Evolutionary conservation across 495 filamentous ascomycete species (phyloP), one percentile per base, ranked within the genome.

Genomic region (Lichina pygmaea): DNA sequence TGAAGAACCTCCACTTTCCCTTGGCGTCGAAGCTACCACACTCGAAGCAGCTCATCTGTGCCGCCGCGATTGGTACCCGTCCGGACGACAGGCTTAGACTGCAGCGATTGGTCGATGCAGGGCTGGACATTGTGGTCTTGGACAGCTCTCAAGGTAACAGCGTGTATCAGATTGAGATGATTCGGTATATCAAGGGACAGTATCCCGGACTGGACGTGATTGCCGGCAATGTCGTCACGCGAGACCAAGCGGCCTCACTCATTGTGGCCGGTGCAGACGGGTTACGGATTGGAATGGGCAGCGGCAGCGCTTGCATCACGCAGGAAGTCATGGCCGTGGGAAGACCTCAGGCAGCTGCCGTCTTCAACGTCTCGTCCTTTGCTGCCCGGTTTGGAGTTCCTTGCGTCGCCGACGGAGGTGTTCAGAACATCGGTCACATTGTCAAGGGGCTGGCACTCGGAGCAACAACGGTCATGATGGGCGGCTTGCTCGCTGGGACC

Each of bases 281-380:
- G 52, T 76, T 99, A 51, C 80, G 89, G 55, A 99, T 99, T 61
- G 89, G 89, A 58, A 99, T 99, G 89, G 89, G 89, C 53, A 86
- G 81, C 57, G 89, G 89, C 54, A 89, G 80, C 53, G 89, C 89
- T 55, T 99, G 89, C 64, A 99, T 99, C 55, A 99, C 89, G 42
- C 89, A 99, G 64, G 89, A 99, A 65, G 89, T 99, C 55, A 99
- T 99, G 89, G 89, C 89, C 45, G 84, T 94, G 39, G 89, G 89
- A 36, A 77, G 89, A 52, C 89, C 89, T 48, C 89, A 99, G 63
- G 89, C 89, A 13, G 78, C 81, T 9, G 72, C 86, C 36, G 86
- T 99, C 48, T 83, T 77, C 66, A 82, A 77, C 55, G 86, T 95
- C 51, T 72, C 79, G 49, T 61, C 66, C 24, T 99, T 95, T 53